A percentile compares a stretch with the other conserved stretches of the same genome.
Conservation (phyloP, 108 stramenopile species). For the Pseudonitzschia multistriata region DNA sequence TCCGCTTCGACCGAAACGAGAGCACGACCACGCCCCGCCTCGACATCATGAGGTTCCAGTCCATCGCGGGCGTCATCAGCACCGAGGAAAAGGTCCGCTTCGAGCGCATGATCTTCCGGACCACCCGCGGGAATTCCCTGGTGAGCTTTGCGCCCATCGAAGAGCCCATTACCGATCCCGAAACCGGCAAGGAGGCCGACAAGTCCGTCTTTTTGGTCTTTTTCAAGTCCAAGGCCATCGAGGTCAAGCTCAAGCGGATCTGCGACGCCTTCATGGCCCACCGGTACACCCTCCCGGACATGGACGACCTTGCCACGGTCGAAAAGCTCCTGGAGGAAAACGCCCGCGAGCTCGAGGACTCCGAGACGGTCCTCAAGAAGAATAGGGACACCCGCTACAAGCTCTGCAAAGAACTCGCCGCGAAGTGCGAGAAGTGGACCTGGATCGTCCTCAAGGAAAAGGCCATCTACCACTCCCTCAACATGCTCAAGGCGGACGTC, state of each 20-base stretch:
- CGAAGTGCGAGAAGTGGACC: slow-evolving; percentile 82
- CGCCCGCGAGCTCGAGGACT: slow-evolving; percentile 82
- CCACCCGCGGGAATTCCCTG: slow-evolving; percentile 95
- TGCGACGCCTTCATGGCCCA: slow-evolving; percentile 95
- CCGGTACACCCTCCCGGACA: slow-evolving; percentile 93
- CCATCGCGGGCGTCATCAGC: slow-evolving; percentile 89
- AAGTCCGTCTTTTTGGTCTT: slow-evolving; percentile 98
- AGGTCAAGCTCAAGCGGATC: slow-evolving; percentile 94
- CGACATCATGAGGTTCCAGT: slow-evolving; percentile 93
- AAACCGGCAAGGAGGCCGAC: slow-evolving; percentile 67
- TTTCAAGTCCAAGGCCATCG: slow-evolving; percentile 91
- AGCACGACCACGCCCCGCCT: slow-evolving; percentile 56
- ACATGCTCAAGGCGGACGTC: slow-evolving; percentile 96
- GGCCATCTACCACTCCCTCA: slow-evolving; percentile 95
- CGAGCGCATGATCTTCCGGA: slow-evolving; percentile 97
- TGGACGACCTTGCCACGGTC: slow-evolving; percentile 84
- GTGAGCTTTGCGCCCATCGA: slow-evolving; percentile 93
- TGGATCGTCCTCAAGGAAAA: slow-evolving; percentile 92
- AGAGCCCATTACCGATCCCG: slow-evolving; percentile 85
- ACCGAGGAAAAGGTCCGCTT: slow-evolving; percentile 89
- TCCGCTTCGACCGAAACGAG: slow-evolving; percentile 77
- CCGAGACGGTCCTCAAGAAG: slow-evolving; percentile 86
- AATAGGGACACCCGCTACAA: slow-evolving; percentile 93
- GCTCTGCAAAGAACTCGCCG: slow-evolving; percentile 85
- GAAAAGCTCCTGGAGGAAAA: slow-evolving; percentile 83